Base-by-base conservation (phyloP, 108 stramenopile species). In the Bacterosira constricta region DNA sequence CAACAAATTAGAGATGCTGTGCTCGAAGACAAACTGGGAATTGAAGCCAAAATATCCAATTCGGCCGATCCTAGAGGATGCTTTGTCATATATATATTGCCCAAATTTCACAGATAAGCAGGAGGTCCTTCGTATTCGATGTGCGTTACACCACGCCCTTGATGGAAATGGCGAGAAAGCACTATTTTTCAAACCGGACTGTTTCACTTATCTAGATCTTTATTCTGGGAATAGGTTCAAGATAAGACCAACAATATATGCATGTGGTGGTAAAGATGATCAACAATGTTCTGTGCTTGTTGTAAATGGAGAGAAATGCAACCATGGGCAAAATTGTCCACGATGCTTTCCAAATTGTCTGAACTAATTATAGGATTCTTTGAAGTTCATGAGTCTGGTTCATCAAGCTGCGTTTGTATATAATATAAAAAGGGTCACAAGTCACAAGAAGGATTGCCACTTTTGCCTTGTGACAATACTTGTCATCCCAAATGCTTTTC, bases 171-270 rank as follows among this genome's bases (percentile, higher is more conserved):
- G 57, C 57, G 1, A 18, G 30, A 39, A 39, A 39, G 38, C 38
- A 37, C 6, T 59, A 39, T 59, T 21, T 23, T 59, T 59, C 57
- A 59, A 59, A 23, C 57, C 57, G 0, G 57, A 59, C 25, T 59
- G 57, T 18, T 59, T 59, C 57, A 59, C 57, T 7, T 27, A 59
- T 39, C 37, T 59, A 7, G 37, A 39, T 23, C 38, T 59, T 39
- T 59, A 39, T 59, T 15, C 18, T 9, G 25, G 25, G 4, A 59
- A 39, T 59, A 36, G 38, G n/a, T 39, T 27, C 36, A 59, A 59
- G 25, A 59, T 59, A 39, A 36, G 57, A 25, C 57, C 57, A 7
- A 59, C 57, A 21, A 59, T 59, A 25, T 59, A 59, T 59, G 38
- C 57, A 17, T 59, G 57, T 38, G 57, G 2, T 27, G 37, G 21